Conservation (phyloP, 2,329 filamentous ascomycete genomes). For the Colletotrichum gigasporum region DNA sequence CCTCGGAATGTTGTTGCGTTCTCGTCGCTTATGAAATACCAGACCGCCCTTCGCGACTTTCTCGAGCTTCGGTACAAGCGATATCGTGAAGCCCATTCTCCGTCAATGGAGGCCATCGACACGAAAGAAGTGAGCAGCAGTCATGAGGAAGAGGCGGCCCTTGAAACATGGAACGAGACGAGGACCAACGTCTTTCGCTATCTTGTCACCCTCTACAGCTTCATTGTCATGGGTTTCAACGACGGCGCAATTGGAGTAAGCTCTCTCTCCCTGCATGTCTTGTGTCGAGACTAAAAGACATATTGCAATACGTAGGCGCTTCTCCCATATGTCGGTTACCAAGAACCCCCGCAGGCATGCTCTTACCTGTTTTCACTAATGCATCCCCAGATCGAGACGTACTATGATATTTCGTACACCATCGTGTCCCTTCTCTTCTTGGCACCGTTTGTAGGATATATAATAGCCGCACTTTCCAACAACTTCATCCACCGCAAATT, state of each 20-base stretch:
- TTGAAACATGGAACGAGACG: slow-evolving; percentile 72
- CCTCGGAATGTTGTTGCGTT: too few species aligned
- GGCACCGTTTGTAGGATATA: slow-evolving; percentile 73
- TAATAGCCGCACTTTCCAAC: slow-evolving; percentile 70
- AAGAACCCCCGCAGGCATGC: too few species aligned
- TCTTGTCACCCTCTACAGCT: slow-evolving; percentile 66
- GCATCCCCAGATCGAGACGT: slow-evolving; percentile 57
- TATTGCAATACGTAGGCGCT: background rate
- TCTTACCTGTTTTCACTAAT: background rate
- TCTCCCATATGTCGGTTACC: background rate
- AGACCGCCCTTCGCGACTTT: too few species aligned
- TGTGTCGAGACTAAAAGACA: background rate
- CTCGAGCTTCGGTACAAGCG: background rate
- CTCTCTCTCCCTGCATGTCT: background rate
- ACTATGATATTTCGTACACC: slow-evolving; percentile 70
- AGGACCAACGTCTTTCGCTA: slow-evolving; percentile 67
- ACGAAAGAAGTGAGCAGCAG: background rate
- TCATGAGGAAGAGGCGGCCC: slow-evolving; percentile 7
- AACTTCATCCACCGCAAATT: slow-evolving; percentile 70
- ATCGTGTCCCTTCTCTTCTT: slow-evolving; percentile 74
- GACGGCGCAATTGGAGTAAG: slow-evolving; percentile 71
- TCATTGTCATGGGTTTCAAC: slow-evolving; percentile 74
- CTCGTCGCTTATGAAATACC: too few species aligned
- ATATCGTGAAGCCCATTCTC: background rate
- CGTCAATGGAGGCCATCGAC: background rate